Base-by-base conservation (phyloP, 306 rosid genomes). In the Luffa aegyptiaca region DNA sequence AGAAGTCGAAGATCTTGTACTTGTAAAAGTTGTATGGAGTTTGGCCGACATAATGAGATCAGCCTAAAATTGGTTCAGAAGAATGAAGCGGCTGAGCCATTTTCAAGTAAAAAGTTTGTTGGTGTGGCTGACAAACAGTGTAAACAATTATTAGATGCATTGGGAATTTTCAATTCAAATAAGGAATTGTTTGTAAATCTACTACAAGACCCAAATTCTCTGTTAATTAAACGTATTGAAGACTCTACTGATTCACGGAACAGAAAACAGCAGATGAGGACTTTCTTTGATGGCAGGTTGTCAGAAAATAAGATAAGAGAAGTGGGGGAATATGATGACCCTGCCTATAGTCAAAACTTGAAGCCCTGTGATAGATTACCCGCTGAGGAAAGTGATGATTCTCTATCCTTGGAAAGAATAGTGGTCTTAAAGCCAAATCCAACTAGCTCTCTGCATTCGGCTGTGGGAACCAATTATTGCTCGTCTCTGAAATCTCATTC, bases 161-260 rank as follows among this genome's bases (percentile, higher is more conserved):
- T 90, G 69, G 88, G 90, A 81, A 86, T 89, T 82, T 87, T 88
- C 82, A 84, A 87, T 81, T 87, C 92, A 13, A 94, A 94, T 85
- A 90, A 86, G 86, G 92, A 92, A 33, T 84, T 92, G 61, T 89
- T 92, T 81, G 46, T 85, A 53, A 86, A 88, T 77, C 90, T 90
- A 84, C 84, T 90, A 62, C 91, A 90, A 63, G 97, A 94, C 78
- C 96, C 96, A 4, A 87, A 85, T 80, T 90, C 97, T 77, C 70
- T 90, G 76, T 41, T 90, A 75, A 94, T 84, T 20, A 92, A 92
- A 82, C 89, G 84, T 83, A 87, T 89, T 6, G 86, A 89, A 59
- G 87, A 85, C 80, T 77, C 80, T 4, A 79, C 53, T 44, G 87
- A 85, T 62, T 80, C 91, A 80, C 88, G 87, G 70, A 78, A 53